phyloP scores from a whole-genome alignment of 345 rosid species.

The Hypericum androsaemum region DNA sequence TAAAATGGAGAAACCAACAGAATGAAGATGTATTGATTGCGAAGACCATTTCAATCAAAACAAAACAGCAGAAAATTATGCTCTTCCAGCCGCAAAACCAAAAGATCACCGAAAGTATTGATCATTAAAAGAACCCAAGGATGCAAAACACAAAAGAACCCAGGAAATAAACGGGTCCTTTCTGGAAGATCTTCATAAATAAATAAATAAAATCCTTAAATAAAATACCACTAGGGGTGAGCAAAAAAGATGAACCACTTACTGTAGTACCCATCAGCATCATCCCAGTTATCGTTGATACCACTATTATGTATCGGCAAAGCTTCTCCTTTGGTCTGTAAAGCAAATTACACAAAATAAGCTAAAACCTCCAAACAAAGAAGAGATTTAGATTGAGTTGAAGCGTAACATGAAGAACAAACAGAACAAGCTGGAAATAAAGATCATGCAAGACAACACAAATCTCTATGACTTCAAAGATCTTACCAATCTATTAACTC shows the following conservation, averaged over 20 bases:
- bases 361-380: neutral
- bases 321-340: constrained; percentile 66
- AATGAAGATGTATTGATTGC: too few species aligned
- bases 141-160: too few species aligned
- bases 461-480: neutral
- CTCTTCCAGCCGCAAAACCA: too few species aligned
- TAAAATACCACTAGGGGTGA: neutral
- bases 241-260: constrained; percentile 23
- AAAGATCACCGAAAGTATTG: too few species aligned
- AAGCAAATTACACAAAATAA: constrained; percentile 1
- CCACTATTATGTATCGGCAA: constrained; percentile 64
- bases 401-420: neutral
- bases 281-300: constrained; percentile 99
- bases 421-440: neutral
- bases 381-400: too few species aligned
- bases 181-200: neutral
- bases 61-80: too few species aligned
- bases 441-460: too few species aligned
- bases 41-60: too few species aligned
- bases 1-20: too few species aligned
- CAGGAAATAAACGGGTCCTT: too few species aligned
- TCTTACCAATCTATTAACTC: constrained; percentile 50
- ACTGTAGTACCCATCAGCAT: constrained; percentile 96
- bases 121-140: too few species aligned
- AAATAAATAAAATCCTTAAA: neutral